Percentiles rank a stretch among this genome's conserved stretches.
Conservation (phyloP, 805 yeast genomes). For the Suhomyces sp. region DNA sequence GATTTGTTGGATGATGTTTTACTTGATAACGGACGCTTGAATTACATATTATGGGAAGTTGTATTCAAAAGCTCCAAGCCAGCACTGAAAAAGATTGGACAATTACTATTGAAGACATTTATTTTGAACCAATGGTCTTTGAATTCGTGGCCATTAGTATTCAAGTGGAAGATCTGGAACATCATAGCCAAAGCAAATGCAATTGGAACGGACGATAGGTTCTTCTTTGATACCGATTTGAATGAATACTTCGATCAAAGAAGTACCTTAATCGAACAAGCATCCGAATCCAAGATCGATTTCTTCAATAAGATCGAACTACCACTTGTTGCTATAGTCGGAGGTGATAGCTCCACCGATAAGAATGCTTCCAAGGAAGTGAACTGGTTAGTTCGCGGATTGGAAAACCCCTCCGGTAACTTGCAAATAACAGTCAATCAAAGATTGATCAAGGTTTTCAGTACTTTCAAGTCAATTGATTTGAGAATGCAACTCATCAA, state of each 20-base stretch:
- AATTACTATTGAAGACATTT: slow-evolving; percentile 54
- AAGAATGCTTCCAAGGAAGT: slow-evolving; percentile 50
- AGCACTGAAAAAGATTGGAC: slow-evolving; percentile 52
- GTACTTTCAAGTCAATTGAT: slow-evolving; percentile 50
- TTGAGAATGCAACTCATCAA: slow-evolving; percentile 53
- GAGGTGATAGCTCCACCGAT: slow-evolving; percentile 48
- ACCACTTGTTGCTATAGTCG: slow-evolving; percentile 55
- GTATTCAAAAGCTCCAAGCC: slow-evolving; percentile 43
- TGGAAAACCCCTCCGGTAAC: slow-evolving; percentile 40
- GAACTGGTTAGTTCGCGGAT: slow-evolving; percentile 55
- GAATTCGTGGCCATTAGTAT: slow-evolving; percentile 30
- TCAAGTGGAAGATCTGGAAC: slow-evolving; percentile 49
- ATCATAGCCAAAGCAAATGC: slow-evolving; percentile 23
- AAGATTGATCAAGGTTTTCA: slow-evolving; percentile 56
- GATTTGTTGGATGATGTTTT: slow-evolving; percentile 25
- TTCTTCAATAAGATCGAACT: slow-evolving; percentile 53
- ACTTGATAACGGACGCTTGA: slow-evolving; percentile 26
- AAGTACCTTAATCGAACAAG: slow-evolving; percentile 38
- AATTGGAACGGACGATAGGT: slow-evolving; percentile 31
- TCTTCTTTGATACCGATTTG: slow-evolving; percentile 31
- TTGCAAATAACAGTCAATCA: slow-evolving; percentile 45
- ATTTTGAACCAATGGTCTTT: slow-evolving; percentile 65
- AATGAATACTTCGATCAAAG: slow-evolving; percentile 37
- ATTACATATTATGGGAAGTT: slow-evolving; percentile 21
- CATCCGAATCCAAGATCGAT: slow-evolving; percentile 48